A percentile compares a stretch with the other conserved stretches of the same genome.
These are phyloP conservation scores for Knoxia roxburghii DNA, from an alignment of 257 asterid species.

Conservation along the genomic window DNA sequence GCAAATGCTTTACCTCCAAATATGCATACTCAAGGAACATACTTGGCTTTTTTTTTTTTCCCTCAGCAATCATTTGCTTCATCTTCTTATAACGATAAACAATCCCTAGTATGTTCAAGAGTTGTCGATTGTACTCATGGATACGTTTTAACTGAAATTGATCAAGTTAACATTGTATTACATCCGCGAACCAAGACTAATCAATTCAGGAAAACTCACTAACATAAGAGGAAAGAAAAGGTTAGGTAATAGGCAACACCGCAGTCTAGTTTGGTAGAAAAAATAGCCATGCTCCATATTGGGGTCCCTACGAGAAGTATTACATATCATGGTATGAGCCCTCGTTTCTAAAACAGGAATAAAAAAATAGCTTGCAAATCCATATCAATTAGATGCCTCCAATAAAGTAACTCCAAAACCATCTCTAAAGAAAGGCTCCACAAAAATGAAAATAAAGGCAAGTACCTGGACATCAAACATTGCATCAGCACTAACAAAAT, in stretches of 20 bases:
- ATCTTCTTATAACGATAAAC: constrained; percentile 52
- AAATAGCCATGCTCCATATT: not conserved
- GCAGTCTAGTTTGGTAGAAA: not conserved
- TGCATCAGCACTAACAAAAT: no score
- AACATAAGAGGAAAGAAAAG: not conserved
- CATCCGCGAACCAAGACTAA: not conserved
- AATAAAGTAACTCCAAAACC: no score
- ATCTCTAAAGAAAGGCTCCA: no score
- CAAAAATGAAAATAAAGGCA: no score
- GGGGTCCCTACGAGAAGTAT: not conserved
- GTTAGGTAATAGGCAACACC: not conserved
- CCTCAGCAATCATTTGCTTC: constrained; percentile 47
- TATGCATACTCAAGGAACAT: constrained; percentile 56
- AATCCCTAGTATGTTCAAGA: constrained; percentile 46
- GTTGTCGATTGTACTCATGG: no score
- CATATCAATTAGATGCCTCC: not conserved
- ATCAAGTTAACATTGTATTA: constrained; percentile 2
- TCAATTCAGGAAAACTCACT: not conserved
- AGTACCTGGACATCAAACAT: no score
- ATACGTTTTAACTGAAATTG: constrained; percentile 47
- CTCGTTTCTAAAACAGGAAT: not conserved
- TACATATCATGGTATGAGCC: not conserved
- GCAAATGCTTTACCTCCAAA: constrained; percentile 62
- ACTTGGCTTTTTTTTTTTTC: constrained; percentile 39
- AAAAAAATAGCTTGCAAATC: not conserved